Conservation (phyloP, 192 early-diverging fungal species). For the Coemansia sp. region DNA sequence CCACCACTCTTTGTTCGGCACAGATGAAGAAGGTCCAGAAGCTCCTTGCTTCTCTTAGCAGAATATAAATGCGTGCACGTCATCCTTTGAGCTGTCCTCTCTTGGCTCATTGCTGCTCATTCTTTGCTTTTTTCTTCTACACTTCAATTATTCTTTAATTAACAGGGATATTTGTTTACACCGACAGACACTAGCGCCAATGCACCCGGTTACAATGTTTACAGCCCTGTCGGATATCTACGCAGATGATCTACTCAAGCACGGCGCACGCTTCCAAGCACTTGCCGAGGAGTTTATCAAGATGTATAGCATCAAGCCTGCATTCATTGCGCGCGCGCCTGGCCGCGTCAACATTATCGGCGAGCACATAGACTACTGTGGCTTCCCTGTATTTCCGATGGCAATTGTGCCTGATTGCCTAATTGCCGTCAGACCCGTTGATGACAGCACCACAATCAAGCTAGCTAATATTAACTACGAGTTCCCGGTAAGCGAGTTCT, state of each 20-base stretch:
- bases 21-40: too few species aligned
- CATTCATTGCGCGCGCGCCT: constrained; percentile 81
- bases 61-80: neutral
- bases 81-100: neutral
- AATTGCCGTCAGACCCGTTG: constrained; percentile 19
- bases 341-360: constrained; percentile 96
- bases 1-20: too few species aligned
- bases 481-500: constrained; percentile 12
- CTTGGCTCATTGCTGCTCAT: neutral
- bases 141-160: neutral
- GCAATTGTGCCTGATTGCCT: constrained; percentile 70
- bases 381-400: constrained; percentile 93
- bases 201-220: constrained; percentile 3
- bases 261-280: constrained; percentile 17
- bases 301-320: constrained; percentile 58
- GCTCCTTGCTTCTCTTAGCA: neutral
- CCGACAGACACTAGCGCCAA: neutral
- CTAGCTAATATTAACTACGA: constrained; percentile 16
- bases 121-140: neutral
- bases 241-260: constrained; percentile 10
- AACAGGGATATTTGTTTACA: neutral
- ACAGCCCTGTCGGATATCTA: constrained; percentile 16
- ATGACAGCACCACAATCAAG: constrained; percentile 8
- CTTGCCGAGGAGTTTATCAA: constrained; percentile 57
- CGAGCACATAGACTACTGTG: constrained; percentile 96